These are phyloP conservation scores for Eimeria acervulina DNA, from an alignment of 169 alveolate species.

Conservation along the genomic window DNA sequence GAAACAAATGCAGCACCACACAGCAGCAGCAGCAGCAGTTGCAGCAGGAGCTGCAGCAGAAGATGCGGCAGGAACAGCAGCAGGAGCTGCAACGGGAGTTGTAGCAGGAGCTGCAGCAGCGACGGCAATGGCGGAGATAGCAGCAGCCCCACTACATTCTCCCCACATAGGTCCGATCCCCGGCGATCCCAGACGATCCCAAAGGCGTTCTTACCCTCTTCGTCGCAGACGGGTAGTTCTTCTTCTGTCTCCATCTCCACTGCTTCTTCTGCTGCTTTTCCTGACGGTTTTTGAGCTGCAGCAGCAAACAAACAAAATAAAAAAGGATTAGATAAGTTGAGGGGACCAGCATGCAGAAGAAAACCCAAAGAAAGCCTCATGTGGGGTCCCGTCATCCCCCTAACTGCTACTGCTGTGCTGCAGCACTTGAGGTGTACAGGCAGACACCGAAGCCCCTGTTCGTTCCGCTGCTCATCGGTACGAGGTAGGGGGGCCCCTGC, in stretches of 20 bases:
- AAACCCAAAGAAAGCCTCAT: too few species aligned
- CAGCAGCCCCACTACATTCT: neutral
- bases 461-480: too few species aligned
- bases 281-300: neutral
- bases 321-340: too few species aligned
- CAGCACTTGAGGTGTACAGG: too few species aligned
- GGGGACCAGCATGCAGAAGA: neutral
- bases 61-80: neutral
- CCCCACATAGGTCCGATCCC: neutral
- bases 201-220: neutral
- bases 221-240: neutral
- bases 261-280: constrained; percentile 6
- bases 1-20: neutral
- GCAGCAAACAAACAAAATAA: neutral
- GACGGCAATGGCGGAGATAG: neutral
- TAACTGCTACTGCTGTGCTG: too few species aligned
- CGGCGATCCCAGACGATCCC: neutral
- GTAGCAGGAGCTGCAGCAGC: neutral
- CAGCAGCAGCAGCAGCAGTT: neutral
- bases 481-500: neutral
- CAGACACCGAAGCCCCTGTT: too few species aligned
- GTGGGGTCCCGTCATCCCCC: too few species aligned
- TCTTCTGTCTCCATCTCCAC: neutral
- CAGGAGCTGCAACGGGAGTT: neutral
- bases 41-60: constrained; percentile 15